Percentiles rank a stretch among this genome's conserved stretches.
These are phyloP conservation scores for Acanthamoeba royreba DNA, from an alignment of 208 protist genomes.

Conservation along the genomic window DNA sequence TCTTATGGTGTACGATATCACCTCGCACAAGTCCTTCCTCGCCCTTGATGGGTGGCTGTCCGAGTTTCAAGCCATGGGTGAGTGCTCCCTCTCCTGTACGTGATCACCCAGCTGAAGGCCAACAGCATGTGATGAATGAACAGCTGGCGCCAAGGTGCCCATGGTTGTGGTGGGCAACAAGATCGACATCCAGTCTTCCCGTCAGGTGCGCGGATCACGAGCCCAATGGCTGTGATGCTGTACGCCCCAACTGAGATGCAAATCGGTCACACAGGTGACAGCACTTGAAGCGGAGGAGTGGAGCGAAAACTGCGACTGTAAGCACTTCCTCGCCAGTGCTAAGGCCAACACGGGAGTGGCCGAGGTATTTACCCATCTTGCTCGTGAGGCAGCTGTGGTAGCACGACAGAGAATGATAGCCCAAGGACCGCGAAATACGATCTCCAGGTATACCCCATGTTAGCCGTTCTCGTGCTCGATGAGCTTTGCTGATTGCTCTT, in stretches of 20 bases:
- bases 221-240: too few species aligned
- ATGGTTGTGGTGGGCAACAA: not conserved
- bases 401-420: too few species aligned
- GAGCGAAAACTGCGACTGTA: not conserved
- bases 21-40: not conserved
- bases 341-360: not conserved
- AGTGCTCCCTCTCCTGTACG: not conserved
- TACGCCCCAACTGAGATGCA: not conserved
- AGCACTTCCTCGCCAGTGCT: not conserved
- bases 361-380: not conserved
- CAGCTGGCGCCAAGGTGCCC: not conserved
- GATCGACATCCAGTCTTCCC: not conserved
- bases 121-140: not conserved
- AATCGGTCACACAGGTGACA: not conserved
- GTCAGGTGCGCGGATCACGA: too few species aligned
- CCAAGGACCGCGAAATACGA: too few species aligned
- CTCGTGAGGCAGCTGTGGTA: not conserved
- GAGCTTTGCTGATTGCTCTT: too few species aligned
- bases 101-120: too few species aligned
- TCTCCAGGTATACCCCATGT: too few species aligned
- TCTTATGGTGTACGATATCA: slow-evolving; percentile 27
- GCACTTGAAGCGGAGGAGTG: not conserved
- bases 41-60: not conserved
- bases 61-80: not conserved
- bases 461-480: too few species aligned